Evolutionary conservation across 2,329 filamentous ascomycete genomes (phyloP).

Genomic region (Penicillium sp.): DNA sequence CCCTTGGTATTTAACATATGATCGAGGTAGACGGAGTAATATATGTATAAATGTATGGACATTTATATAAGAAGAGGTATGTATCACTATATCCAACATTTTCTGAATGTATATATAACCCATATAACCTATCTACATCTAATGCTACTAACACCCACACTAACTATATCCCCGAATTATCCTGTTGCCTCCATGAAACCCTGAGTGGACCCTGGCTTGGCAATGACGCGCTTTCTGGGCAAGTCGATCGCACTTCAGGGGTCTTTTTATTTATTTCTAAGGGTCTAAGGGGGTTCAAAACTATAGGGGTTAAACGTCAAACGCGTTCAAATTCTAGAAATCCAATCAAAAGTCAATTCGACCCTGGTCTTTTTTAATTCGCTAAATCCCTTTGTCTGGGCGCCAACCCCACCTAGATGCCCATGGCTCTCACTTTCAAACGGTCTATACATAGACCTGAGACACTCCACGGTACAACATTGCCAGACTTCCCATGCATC

Average conservation of each 20-base stretch:
- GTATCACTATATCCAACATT: neutral
- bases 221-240: conserved; percentile 2
- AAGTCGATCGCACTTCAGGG: conserved; percentile 9
- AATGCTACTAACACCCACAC: neutral
- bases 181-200: neutral
- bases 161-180: neutral
- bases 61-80: neutral
- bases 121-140: too few species aligned
- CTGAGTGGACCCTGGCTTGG: conserved; percentile 4
- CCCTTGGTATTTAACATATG: too few species aligned
- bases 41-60: neutral
- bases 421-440: neutral
- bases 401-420: neutral
- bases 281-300: neutral
- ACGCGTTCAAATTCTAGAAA: conserved; percentile 1
- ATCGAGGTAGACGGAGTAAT: too few species aligned
- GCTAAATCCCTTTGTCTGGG: neutral
- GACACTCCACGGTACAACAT: neutral
- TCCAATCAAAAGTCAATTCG: neutral
- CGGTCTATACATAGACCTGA: conserved; percentile 7
- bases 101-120: neutral
- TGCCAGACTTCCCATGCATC: too few species aligned
- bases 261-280: neutral
- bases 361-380: neutral
- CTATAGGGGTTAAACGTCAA: neutral